Base-by-base conservation (phyloP, 768 basidiomycete species). In the Suillus subluteus region DNA sequence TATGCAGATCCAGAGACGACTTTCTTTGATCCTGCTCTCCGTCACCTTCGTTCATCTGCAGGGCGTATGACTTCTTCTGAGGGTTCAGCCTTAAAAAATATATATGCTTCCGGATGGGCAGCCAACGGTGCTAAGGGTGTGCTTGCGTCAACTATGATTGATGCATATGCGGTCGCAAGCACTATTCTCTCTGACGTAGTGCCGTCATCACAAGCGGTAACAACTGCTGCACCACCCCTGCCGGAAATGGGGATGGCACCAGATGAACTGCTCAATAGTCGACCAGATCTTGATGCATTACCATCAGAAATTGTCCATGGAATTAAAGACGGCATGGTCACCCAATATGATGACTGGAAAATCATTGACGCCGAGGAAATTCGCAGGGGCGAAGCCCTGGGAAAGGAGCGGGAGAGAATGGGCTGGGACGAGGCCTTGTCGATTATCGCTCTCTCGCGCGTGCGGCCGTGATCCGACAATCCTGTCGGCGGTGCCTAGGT, bases 101-200 rank as follows among this genome's bases (percentile, higher is more conserved):
- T 96, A n/a, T 99, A 98, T 74, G 91, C 94, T 1, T 90, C 93
- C 1, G 97, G 97, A 12, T 99, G 98, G 98, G 91, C 94, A 2
- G 91, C 94, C 2, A 88, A 86, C 4, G 97, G 97, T 43, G 96
- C 98, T 0, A 90, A 87, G 62, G 96, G 96, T 12, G 96, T 99
- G 15, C 83, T 99, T 55, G 96, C 95, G 2, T 84, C 90, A 4
- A 98, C 98, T 41, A 95, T 99, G 95, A 88, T 94, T 77, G 86
- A 98, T 74, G 93, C 96, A 26, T 95, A 95, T 73, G 83, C 84
- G 3, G 88, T 94, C 3, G 91, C 93, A 2, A 88, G 91, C 46
- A 80, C 84, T 0, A 86, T 98, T 62, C 68, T 95, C 1, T 78
- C 80, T 2, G 95, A 96, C 71, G 82, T 84, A 21, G 73, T 78